phyloP scores from a whole-genome alignment of 2,329 filamentous ascomycete species.

The Epichloe bromicola region DNA sequence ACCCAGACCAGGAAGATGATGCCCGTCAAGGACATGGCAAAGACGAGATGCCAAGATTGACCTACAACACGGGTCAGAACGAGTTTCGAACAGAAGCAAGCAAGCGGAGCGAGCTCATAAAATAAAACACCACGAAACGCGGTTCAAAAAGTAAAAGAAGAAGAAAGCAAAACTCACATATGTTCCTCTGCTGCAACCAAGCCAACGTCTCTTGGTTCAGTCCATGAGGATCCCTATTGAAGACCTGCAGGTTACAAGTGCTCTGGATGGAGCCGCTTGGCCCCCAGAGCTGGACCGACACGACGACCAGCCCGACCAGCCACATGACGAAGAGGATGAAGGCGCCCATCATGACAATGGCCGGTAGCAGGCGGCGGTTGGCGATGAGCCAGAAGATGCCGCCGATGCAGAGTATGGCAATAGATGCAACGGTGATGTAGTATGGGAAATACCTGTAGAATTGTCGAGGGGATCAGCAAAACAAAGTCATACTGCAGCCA shows the following conservation, averaged over 20 bases:
- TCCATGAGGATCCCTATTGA: slow-evolving; percentile 34
- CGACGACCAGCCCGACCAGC: slow-evolving; percentile 50
- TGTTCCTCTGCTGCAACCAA: slow-evolving; percentile 49
- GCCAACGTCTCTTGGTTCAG: slow-evolving; percentile 43
- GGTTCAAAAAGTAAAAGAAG: not conserved
- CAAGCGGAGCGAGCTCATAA: not conserved
- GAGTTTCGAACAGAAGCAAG: not conserved
- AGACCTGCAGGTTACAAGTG: slow-evolving; percentile 47
- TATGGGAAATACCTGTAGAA: slow-evolving; percentile 51
- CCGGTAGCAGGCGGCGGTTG: slow-evolving; percentile 45
- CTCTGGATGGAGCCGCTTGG: slow-evolving; percentile 43
- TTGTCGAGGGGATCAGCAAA: no score
- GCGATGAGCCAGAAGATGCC: slow-evolving; percentile 50
- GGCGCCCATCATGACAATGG: slow-evolving; percentile 49
- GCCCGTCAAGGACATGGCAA: slow-evolving; percentile 48
- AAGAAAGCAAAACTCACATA: slow-evolving; percentile 35
- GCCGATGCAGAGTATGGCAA: slow-evolving; percentile 54
- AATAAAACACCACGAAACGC: not conserved
- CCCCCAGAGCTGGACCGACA: slow-evolving; percentile 51
- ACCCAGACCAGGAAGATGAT: slow-evolving; percentile 52
- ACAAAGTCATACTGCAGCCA: no score
- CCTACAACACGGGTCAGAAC: slow-evolving; percentile 23
- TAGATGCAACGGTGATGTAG: slow-evolving; percentile 43
- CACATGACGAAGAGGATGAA: slow-evolving; percentile 57
- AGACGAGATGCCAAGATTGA: slow-evolving; percentile 52